phyloP scores from a whole-genome alignment of 192 early-diverging fungal species.

The Borealophlyctis nickersoniae region DNA sequence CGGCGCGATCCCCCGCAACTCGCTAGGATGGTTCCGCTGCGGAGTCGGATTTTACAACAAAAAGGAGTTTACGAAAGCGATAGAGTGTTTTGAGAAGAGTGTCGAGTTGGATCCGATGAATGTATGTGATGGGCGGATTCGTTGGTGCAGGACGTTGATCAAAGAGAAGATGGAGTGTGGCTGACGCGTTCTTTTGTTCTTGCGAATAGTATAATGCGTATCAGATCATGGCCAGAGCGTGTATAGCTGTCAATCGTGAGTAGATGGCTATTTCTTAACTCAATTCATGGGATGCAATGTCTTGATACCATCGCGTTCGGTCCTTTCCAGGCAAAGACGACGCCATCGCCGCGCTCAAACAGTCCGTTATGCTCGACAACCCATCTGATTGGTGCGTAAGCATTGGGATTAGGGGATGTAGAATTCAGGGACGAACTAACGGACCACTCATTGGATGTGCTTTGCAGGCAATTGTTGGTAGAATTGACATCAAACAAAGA shows the following conservation, averaged over 20 bases:
- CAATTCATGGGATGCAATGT: not conserved
- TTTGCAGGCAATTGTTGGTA: slow-evolving; percentile 48
- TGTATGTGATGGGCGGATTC: too few species aligned
- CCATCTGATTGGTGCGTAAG: slow-evolving; percentile 52
- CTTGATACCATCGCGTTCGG: not conserved
- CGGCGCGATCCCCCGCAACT: slow-evolving; percentile 53
- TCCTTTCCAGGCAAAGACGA: slow-evolving; percentile 54
- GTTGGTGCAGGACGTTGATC: too few species aligned
- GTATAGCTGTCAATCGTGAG: slow-evolving; percentile 59
- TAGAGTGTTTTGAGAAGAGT: slow-evolving; percentile 60
- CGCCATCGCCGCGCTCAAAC: slow-evolving; percentile 55
- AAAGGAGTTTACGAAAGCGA: slow-evolving; percentile 56
- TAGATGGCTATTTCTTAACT: too few species aligned
- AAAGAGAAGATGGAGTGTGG: too few species aligned
- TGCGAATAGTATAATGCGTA: slow-evolving; percentile 53
- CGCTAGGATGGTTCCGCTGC: slow-evolving; percentile 60
- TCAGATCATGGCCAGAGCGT: slow-evolving; percentile 61
- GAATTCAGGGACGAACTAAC: not conserved
- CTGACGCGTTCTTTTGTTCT: too few species aligned
- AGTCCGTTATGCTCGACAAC: slow-evolving; percentile 58
- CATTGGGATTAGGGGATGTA: not conserved
- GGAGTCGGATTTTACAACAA: slow-evolving; percentile 67
- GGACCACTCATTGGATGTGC: not conserved
- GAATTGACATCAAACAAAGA: slow-evolving; percentile 53
- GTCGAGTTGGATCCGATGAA: slow-evolving; percentile 56